These are phyloP conservation scores for Thalassiosira mediterranea DNA, from an alignment of 352 stramenopile species.

Conservation along the genomic window DNA sequence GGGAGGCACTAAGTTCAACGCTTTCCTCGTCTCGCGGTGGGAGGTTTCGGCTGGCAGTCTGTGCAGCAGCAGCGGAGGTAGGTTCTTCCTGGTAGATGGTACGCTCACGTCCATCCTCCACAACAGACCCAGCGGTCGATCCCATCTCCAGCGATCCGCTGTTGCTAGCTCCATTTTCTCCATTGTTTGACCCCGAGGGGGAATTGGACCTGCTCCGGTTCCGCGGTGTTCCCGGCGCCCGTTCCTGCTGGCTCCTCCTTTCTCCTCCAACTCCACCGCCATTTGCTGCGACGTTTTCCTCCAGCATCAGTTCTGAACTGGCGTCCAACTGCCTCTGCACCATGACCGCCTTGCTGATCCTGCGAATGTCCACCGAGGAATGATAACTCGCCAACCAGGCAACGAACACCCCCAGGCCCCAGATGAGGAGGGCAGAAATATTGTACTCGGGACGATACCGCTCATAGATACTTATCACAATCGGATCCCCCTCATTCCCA, in stretches of 20 bases:
- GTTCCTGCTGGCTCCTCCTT: background rate
- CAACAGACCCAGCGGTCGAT: background rate
- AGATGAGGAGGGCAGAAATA: conserved; percentile 69
- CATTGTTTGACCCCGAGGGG: no score
- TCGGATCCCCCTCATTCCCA: background rate
- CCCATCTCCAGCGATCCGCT: background rate
- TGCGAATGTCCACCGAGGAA: conserved; percentile 60
- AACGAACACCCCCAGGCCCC: conserved; percentile 77
- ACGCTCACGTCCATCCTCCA: conserved; percentile 22
- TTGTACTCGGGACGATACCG: conserved; percentile 71
- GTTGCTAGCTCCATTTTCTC: background rate
- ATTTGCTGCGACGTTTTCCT: background rate
- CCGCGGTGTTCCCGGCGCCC: background rate
- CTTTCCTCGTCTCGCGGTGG: conserved; percentile 75
- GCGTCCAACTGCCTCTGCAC: conserved; percentile 15
- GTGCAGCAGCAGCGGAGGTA: background rate
- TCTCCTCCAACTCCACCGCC: background rate
- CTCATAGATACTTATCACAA: conserved; percentile 52
- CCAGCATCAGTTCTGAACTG: conserved; percentile 6
- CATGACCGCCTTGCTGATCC: conserved; percentile 23
- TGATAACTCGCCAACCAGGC: conserved; percentile 62
- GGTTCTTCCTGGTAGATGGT: conserved; percentile 40
- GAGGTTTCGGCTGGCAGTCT: conserved; percentile 7
- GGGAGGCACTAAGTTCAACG: conserved; percentile 88
- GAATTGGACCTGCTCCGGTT: background rate